phyloP scores from a whole-genome alignment of 2,329 filamentous ascomycete species.

The Trichoderma oligosporum region DNA sequence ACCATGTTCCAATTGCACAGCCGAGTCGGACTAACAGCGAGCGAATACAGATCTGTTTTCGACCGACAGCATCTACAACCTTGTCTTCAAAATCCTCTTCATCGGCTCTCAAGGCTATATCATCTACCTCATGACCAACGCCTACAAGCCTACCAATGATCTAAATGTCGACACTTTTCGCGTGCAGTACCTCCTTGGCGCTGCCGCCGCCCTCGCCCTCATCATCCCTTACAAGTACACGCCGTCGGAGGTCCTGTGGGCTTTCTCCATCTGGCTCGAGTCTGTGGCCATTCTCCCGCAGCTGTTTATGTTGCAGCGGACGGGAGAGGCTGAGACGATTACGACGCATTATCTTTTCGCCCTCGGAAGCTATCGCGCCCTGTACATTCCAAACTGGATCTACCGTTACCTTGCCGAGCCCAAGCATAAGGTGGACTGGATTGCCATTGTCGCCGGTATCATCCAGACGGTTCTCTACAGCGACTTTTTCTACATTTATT shows the following conservation, averaged over 20 bases:
- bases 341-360: conserved; percentile 97
- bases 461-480: conserved; percentile 94
- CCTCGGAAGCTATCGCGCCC: conserved; percentile 80
- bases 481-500: conserved; percentile 99
- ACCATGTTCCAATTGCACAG: background rate
- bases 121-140: conserved; percentile 95
- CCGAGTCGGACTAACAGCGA: background rate
- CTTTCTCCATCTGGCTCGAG: conserved; percentile 98
- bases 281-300: conserved; percentile 94
- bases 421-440: conserved; percentile 72
- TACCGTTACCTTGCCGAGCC: conserved; percentile 78
- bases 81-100: conserved; percentile 93
- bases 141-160: conserved; percentile 96
- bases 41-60: conserved; percentile 89
- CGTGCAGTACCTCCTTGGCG: conserved; percentile 86
- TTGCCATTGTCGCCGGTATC: conserved; percentile 82
- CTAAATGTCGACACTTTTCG: conserved; percentile 97
- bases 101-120: conserved; percentile 87
- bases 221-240: conserved; percentile 84
- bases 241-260: conserved; percentile 84
- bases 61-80: conserved; percentile 82
- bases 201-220: conserved; percentile 72
- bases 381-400: conserved; percentile 99
- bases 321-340: conserved; percentile 98
- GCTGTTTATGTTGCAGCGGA: conserved; percentile 96